Evolutionary conservation across 805 yeast species (phyloP), one percentile per base, ranked within the genome.

Genomic region (Priceomyces melissophilus): DNA sequence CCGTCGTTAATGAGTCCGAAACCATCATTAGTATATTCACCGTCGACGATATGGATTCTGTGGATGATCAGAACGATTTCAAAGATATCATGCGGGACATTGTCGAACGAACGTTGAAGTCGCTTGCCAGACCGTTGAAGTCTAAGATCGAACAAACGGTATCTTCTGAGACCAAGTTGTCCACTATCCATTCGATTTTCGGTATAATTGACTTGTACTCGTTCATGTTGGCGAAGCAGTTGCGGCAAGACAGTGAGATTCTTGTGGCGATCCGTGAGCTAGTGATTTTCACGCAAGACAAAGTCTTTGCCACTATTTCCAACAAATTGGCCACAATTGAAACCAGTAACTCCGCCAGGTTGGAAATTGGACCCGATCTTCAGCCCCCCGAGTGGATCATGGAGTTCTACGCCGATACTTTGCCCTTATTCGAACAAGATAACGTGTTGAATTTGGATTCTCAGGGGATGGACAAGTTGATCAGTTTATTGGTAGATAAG

Each of bases 1-100:
- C 87, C 3, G 81, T 89, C 25, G 95, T 89, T 3, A 87, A 87
- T 61, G 99, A 93, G 60, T 74, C 81, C 31, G 99, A 93, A 55
- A 71, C 83, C 25, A 73, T 91, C 4, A 72, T 73, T 7, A 72
- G 81, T 13, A 62, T 91, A 38, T 81, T 91, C 45, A 51, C 53
- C 5, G 30, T 55, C 4, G 52, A 41, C 9, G 37, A 43, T 1
- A 36, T 17, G 3, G 46, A 42, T 53, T 28, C 63, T 9, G 49
- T 47, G 11, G 55, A 52, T 2, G 55, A 53, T 15, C 42, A 47
- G 10, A 46, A 55, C 15, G 67, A 61, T 28, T 58, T 69, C 32
- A 65, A 71, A 15, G 37, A 50, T 30, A 49, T 58, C 13, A 49
- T 59, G 41, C 43, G 45, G 35, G 57, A 65, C 2, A 67, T 78